Percentiles rank a stretch among this genome's conserved stretches.
Conservation (phyloP, 768 basidiomycete species). For the Tulasnella sp. region DNA sequence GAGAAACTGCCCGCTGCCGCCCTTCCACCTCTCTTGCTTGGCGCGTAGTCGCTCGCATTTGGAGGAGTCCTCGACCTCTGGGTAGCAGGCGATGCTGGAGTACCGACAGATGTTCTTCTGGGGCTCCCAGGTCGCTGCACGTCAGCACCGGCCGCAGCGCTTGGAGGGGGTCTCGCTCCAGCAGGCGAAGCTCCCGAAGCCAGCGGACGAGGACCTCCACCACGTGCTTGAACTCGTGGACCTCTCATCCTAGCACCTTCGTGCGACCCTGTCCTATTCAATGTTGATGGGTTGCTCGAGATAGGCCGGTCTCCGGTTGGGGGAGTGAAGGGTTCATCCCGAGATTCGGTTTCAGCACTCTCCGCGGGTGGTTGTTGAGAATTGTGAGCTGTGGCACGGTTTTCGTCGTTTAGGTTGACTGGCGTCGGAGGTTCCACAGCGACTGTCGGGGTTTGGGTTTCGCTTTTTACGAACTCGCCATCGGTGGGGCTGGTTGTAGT, state of each 20-base stretch:
- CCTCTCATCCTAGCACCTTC: constrained; percentile 49
- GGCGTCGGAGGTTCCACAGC: constrained; percentile 40
- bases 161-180: constrained; percentile 48
- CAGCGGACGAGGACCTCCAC: constrained; percentile 47
- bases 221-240: constrained; percentile 68
- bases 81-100: constrained; percentile 52
- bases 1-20: constrained; percentile 49
- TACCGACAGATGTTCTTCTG: constrained; percentile 49
- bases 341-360: neutral
- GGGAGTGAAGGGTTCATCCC: constrained; percentile 23
- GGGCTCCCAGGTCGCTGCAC: constrained; percentile 47
- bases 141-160: constrained; percentile 46
- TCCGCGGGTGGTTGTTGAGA: constrained; percentile 36
- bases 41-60: constrained; percentile 37
- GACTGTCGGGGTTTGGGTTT: neutral
- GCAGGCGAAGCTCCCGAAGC: constrained; percentile 51
- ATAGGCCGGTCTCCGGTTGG: constrained; percentile 36
- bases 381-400: constrained; percentile 39
- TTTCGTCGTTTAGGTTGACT: constrained; percentile 41
- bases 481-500: constrained; percentile 27
- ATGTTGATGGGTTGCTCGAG: neutral
- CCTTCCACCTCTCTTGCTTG: constrained; percentile 44
- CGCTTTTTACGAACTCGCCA: neutral
- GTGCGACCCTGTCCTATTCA: constrained; percentile 13
- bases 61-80: constrained; percentile 40